Conservation (phyloP, 306 rosid species). For the Aeschynomene evenia region DNA sequence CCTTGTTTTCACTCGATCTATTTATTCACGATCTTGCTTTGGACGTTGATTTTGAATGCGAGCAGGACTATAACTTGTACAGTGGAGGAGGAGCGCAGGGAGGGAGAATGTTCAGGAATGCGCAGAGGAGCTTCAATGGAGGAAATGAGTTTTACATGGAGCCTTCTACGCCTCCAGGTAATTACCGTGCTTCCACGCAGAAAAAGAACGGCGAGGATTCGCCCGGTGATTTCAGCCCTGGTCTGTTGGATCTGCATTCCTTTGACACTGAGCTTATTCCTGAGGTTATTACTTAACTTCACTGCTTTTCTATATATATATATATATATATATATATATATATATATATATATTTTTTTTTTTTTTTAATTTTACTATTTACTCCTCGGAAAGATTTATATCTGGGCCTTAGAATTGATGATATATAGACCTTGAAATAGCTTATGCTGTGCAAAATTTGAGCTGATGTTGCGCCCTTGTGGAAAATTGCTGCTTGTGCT, state of each 20-base stretch:
- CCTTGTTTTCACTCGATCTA: neutral
- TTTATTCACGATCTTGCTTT: neutral
- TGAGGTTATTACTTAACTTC: slow-evolving; percentile 49
- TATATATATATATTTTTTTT: no score
- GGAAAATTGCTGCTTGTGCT: no score
- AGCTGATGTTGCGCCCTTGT: neutral
- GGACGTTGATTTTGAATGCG: slow-evolving; percentile 35
- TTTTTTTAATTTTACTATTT: neutral
- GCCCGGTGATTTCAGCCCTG: slow-evolving; percentile 85
- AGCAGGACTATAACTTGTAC: slow-evolving; percentile 72
- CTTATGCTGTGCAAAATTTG: neutral
- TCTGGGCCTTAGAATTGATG: slow-evolving; percentile 12
- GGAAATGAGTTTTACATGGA: slow-evolving; percentile 69
- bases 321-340: no score
- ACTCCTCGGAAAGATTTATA: neutral
- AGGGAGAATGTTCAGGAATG: slow-evolving; percentile 69
- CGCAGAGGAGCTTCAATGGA: slow-evolving; percentile 64
- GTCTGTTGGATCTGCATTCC: slow-evolving; percentile 94
- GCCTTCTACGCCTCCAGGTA: slow-evolving; percentile 77
- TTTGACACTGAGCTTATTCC: slow-evolving; percentile 91
- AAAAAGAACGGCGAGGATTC: slow-evolving; percentile 72
- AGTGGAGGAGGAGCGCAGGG: slow-evolving; percentile 73
- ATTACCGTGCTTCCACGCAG: slow-evolving; percentile 41
- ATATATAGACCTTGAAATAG: neutral
- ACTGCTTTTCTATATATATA: slow-evolving; percentile 3